These are phyloP conservation scores for Noccaea bulbosa DNA, from an alignment of 345 rosid genomes.

Conservation along the genomic window DNA sequence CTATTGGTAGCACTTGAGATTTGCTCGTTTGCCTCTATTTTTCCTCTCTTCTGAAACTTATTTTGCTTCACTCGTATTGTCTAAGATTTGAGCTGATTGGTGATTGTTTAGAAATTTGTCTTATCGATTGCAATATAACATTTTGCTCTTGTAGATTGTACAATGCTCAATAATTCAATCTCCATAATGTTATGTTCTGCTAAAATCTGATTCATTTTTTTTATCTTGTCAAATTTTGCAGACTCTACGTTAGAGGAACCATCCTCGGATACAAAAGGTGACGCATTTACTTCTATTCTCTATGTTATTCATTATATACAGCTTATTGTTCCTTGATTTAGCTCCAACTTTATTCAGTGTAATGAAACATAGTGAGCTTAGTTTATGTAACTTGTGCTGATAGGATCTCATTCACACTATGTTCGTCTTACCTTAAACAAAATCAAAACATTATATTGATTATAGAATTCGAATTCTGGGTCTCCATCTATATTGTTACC, in stretches of 20 bases:
- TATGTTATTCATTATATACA: not conserved
- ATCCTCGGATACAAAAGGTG: slow-evolving; percentile 50
- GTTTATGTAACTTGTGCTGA: not conserved
- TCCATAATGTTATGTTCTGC: not conserved
- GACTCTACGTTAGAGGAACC: slow-evolving; percentile 50
- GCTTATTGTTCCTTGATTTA: not conserved
- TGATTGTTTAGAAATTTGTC: slow-evolving; percentile 40
- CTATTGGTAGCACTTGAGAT: not conserved
- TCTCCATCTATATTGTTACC: not conserved
- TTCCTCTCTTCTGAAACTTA: slow-evolving; percentile 1
- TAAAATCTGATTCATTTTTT: slow-evolving; percentile 4
- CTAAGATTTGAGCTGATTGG: not conserved
- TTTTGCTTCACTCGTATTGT: not conserved
- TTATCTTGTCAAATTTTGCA: slow-evolving; percentile 27
- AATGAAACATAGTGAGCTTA: not conserved
- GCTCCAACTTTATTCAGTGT: not conserved
- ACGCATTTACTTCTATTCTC: not conserved
- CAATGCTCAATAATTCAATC: not conserved
- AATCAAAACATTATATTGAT: not conserved
- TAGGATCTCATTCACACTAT: not conserved
- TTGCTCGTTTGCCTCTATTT: slow-evolving; percentile 29
- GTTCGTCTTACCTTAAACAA: not conserved
- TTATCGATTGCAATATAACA: not conserved
- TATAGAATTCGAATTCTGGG: no score
- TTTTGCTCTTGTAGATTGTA: not conserved